Conservation (phyloP, 73 alveolate genomes). For the Tetrahymena borealis region DNA sequence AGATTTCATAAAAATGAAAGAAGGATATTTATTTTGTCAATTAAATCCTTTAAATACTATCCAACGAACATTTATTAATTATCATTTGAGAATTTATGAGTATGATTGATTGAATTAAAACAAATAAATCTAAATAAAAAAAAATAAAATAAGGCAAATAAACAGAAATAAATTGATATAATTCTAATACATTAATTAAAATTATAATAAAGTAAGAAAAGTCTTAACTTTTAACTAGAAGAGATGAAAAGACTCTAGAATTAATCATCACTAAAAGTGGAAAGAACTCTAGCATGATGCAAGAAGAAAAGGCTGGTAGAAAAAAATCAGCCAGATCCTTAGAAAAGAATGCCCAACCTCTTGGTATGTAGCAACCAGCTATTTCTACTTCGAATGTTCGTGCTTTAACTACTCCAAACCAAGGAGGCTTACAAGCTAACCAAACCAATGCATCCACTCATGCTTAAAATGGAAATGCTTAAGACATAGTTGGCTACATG, state of each 20-base stretch:
- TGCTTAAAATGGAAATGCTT: conserved; percentile 52
- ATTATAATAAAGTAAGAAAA: conserved; percentile 8
- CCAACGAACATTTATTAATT: too few species aligned
- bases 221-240: conserved; percentile 14
- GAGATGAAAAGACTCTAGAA: conserved; percentile 34
- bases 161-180: not conserved
- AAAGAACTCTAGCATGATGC: conserved; percentile 30
- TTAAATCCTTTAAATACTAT: too few species aligned
- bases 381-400: not conserved
- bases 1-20: too few species aligned
- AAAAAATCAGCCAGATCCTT: conserved; percentile 55
- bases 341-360: conserved; percentile 25
- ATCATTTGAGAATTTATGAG: too few species aligned
- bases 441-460: conserved; percentile 25
- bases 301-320: conserved; percentile 41
- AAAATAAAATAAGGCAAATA: not conserved
- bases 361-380: conserved; percentile 1
- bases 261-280: conserved; percentile 20
- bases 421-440: not conserved
- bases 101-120: too few species aligned
- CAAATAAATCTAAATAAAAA: not conserved
- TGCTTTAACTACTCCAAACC: not conserved
- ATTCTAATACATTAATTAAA: not conserved
- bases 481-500: conserved; percentile 90
- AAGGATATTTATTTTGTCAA: too few species aligned